These are phyloP conservation scores for Yamadazyma triangularis DNA, from an alignment of 1,139 yeast species.

Conservation along the genomic window DNA sequence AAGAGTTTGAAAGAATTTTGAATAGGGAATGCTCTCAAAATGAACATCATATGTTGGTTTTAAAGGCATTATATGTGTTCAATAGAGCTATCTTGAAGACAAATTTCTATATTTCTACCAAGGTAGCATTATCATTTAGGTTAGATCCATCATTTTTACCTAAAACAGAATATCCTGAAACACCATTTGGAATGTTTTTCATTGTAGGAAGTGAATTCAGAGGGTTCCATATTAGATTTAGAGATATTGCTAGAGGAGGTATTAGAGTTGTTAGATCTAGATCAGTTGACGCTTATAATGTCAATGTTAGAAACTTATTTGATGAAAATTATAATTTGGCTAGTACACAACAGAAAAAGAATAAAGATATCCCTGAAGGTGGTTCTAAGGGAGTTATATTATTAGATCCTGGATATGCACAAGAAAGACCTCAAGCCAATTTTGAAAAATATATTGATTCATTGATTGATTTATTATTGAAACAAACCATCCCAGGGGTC, in stretches of 20 bases:
- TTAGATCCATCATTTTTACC: slow-evolving; percentile 86
- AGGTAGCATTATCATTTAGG: slow-evolving; percentile 92
- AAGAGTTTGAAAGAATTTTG: slow-evolving; percentile 67
- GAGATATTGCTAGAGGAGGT: slow-evolving; percentile 98
- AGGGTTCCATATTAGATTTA: slow-evolving; percentile 95
- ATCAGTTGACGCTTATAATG: slow-evolving; percentile 78
- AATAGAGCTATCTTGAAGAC: slow-evolving; percentile 88
- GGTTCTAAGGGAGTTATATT: slow-evolving; percentile 97
- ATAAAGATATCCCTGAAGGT: slow-evolving; percentile 98
- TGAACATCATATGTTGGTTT: slow-evolving; percentile 72
- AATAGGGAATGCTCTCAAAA: slow-evolving; percentile 75
- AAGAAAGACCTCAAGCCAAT: slow-evolving; percentile 77
- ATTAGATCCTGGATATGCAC: slow-evolving; percentile 75
- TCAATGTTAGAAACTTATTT: slow-evolving; percentile 82
- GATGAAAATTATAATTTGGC: slow-evolving; percentile 97
- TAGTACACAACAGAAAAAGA: slow-evolving; percentile 92
- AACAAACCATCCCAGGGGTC: slow-evolving; percentile 67
- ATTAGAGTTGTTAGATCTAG: slow-evolving; percentile 91
- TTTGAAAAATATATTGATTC: slow-evolving; percentile 93
- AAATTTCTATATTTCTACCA: slow-evolving; percentile 89
- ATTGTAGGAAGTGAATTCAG: slow-evolving; percentile 95
- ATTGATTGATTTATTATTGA: slow-evolving; percentile 78
- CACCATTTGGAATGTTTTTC: slow-evolving; percentile 91
- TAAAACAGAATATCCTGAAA: slow-evolving; percentile 79
- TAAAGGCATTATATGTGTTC: slow-evolving; percentile 78